Evolutionary conservation across 106 monocot species (phyloP), one percentile per base, ranked within the genome.

Genomic region (Triglochin maritima): DNA sequence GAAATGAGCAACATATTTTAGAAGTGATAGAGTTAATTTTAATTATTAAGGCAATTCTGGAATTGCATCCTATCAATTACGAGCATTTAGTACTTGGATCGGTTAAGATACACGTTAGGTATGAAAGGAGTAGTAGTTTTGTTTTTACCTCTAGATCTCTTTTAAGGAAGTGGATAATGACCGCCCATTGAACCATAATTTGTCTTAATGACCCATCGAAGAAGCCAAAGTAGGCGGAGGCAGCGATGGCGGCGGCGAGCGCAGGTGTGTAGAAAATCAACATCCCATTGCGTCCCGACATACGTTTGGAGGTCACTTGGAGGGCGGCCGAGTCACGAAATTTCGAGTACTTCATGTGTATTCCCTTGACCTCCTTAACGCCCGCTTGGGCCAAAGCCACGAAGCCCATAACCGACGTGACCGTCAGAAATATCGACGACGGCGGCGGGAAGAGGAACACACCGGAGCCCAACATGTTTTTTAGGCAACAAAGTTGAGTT

Each of bases 121-220:
- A 29, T 29, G 29, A 29, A 29, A 29, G 1, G 29, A 29, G 1
- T 29, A 29, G 29, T 29, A 0, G 29, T 29, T 29, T 29, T 29
- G 29, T 29, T 29, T 29, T 59, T 41, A 63, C 62, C 62, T 63
- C 62, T 45, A 63, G 45, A 14, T 45, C 62, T 46, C 62, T 44
- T 46, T 63, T 63, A 4, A 47, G 46, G 62, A 63, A 63, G 46
- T 63, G 62, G 44, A 47, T 46, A 13, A 46, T n/a, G 46, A 63
- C 16, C 5, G 62, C 44, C 7, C 44, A 62, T 43, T 45, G 8
- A n/a, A 62, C 45, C 45, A 62, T 44, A 45, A 62, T 6, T 11
- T 11, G 9, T 11, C 52, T 52, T 6, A 11, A 8, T 11, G 9
- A 12, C 11, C 45, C 62, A 2, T 15, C 60, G 5, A 29, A 15